phyloP scores from a whole-genome alignment of 2,329 filamentous ascomycete species.

The Colletotrichum sp. region DNA sequence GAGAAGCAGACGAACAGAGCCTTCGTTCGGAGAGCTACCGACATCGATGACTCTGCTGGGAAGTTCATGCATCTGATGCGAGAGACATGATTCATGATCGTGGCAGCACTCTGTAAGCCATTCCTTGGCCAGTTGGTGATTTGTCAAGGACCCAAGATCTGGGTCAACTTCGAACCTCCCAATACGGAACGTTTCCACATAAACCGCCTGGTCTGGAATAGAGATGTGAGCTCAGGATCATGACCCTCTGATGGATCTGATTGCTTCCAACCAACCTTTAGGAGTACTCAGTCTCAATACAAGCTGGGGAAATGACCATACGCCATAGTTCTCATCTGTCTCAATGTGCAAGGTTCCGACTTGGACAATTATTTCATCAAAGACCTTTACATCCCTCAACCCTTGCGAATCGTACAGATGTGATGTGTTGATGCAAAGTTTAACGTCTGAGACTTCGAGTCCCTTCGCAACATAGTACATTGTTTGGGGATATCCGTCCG shows the following conservation, averaged over 20 bases:
- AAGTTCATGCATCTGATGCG: not conserved
- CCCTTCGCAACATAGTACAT: not conserved
- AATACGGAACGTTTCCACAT: not conserved
- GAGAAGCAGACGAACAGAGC: not conserved
- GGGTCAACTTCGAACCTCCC: not conserved
- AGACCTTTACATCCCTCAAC: not conserved
- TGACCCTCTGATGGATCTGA: not conserved
- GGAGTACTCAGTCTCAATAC: not conserved
- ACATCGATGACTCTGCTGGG: constrained; percentile 3
- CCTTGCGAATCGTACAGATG: not conserved
- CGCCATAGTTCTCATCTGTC: not conserved
- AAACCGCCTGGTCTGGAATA: not conserved
- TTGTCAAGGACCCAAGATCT: not conserved
- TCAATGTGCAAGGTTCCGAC: not conserved
- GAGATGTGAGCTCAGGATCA: not conserved
- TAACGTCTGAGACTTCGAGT: not conserved
- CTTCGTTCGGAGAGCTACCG: not conserved
- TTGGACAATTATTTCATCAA: not conserved
- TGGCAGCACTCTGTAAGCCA: not conserved
- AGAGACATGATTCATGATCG: not conserved
- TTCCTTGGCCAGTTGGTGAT: not conserved
- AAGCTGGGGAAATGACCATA: not conserved
- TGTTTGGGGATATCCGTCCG: not conserved
- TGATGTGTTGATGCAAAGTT: not conserved
- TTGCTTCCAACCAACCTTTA: not conserved